Conservation (phyloP, 2,329 filamentous ascomycete species). For the Aspergillus hiratsukae region DNA sequence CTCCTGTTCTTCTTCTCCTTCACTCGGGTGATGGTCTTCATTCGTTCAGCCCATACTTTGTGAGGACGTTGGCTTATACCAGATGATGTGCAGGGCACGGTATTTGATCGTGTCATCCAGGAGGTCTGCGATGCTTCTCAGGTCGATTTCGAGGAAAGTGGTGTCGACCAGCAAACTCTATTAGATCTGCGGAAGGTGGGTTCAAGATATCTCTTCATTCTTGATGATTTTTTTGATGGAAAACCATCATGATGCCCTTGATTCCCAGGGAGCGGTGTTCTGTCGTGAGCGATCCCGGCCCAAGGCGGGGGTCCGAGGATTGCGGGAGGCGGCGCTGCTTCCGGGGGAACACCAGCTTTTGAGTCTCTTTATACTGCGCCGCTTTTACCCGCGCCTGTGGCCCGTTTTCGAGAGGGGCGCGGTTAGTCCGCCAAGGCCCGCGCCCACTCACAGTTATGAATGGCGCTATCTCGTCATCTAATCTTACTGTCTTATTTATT, state of each 20-base stretch:
- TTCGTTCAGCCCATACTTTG: background rate
- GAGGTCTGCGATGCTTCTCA: conserved; percentile 87
- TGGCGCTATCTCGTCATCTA: conserved; percentile 2
- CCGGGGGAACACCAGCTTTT: conserved; percentile 37
- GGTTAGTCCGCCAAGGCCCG: conserved; percentile 18
- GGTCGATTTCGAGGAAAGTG: conserved; percentile 95
- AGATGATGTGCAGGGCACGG: conserved; percentile 54
- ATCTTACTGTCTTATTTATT: conserved; percentile 1
- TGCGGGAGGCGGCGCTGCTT: conserved; percentile 33
- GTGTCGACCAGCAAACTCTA: conserved; percentile 80
- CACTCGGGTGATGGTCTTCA: background rate
- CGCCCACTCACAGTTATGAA: conserved; percentile 9
- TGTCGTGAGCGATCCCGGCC: conserved; percentile 16
- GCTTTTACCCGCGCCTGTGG: conserved; percentile 24
- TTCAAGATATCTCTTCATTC: conserved; percentile 16
- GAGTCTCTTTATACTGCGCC: conserved; percentile 39
- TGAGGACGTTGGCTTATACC: conserved; percentile 25
- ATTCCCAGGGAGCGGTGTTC: conserved; percentile 20
- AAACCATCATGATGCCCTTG: conserved; percentile 1
- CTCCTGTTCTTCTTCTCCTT: conserved; percentile 4
- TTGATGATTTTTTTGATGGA: conserved; percentile 11
- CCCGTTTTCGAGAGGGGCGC: background rate
- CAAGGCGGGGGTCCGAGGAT: conserved; percentile 28
- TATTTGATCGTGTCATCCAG: conserved; percentile 89
- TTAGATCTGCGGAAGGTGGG: conserved; percentile 84